A percentile compares a stretch with the other conserved stretches of the same genome.
Evolutionary conservation across 2,329 filamentous ascomycete species (phyloP).

Genomic region (Penicillium brevicompactum): DNA sequence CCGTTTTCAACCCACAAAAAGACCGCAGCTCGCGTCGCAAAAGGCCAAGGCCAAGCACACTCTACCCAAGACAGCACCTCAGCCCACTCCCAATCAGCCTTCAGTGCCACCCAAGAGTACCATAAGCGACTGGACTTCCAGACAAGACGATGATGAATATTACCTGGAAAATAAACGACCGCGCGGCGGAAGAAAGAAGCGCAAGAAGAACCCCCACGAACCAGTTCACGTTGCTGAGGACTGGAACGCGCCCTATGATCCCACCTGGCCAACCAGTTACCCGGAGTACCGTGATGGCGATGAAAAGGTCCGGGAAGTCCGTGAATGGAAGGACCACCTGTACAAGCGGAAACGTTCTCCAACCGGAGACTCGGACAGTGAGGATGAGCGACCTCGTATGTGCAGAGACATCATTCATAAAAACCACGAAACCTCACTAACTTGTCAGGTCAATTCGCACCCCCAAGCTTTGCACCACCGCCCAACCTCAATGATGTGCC

Average conservation of each 20-base stretch:
- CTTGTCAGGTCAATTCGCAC: constrained; percentile 51
- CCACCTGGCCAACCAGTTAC: constrained; percentile 76
- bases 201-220: constrained; percentile 65
- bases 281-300: constrained; percentile 84
- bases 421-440: neutral
- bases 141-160: constrained; percentile 78
- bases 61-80: constrained; percentile 53
- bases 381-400: constrained; percentile 53
- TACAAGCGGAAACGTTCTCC: constrained; percentile 64
- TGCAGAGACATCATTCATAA: neutral
- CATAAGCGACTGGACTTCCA: constrained; percentile 78
- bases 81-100: constrained; percentile 30
- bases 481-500: constrained; percentile 43
- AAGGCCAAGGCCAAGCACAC: constrained; percentile 65
- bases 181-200: constrained; percentile 76
- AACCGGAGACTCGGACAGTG: constrained; percentile 52
- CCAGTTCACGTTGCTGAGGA: constrained; percentile 64
- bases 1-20: constrained; percentile 83
- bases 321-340: constrained; percentile 81
- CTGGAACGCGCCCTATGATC: constrained; percentile 92
- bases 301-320: constrained; percentile 76
- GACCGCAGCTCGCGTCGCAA: constrained; percentile 66
- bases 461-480: constrained; percentile 58
- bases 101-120: constrained; percentile 61
- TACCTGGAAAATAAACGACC: constrained; percentile 68